Base-by-base conservation (phyloP, 495 filamentous ascomycete species). In the Jackrogersella minutella region DNA sequence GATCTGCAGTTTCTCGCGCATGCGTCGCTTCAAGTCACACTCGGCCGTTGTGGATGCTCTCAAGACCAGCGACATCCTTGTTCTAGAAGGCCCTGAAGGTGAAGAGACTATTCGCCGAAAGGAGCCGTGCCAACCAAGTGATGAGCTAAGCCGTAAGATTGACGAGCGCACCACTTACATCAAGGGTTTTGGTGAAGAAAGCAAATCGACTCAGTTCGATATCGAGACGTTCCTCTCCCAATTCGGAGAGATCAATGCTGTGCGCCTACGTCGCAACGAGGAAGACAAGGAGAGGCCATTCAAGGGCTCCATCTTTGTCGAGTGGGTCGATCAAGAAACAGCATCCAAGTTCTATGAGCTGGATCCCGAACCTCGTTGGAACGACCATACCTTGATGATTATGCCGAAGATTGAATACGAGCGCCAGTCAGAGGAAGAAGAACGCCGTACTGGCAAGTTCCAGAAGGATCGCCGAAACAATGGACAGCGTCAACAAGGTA, bases 271-370 rank as follows among this genome's bases (percentile, higher is more conserved):
- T 58, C 93, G 96, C 58, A 79, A 82, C n/a, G 61, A 79, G n/a
- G 4, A 16, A 11, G 24, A 40, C 7, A 78, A 84, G 47, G 65
- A 80, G 26, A 87, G 86, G 69, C 68, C 74, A 19, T 98, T 97
- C 85, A 99, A 99, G 83, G 91, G 92, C 37, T 96, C 92, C 51
- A 88, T 97, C 22, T 98, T 97, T 70, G 93, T 97, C 51, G 93
- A 97, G 77, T 98, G 97, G 74, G 81, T 80, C 30, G 83, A 84
- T 51, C 88, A 90, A 61, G 91, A 94, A 47, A 84, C 86, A 21
- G 87, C 90, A 68, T 81, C 92, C 71, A 84, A 84, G 13, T 98
- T 98, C 78, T 79, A 96, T 39, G 86, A 80, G 1, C 78, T 93
- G 6, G 88, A 93, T 36, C 86, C 90, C n/a, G 89, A 91, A 75